A percentile compares a stretch with the other conserved stretches of the same genome.
Conservation (phyloP, 495 filamentous ascomycete species). For the Penicillium manginii region DNA sequence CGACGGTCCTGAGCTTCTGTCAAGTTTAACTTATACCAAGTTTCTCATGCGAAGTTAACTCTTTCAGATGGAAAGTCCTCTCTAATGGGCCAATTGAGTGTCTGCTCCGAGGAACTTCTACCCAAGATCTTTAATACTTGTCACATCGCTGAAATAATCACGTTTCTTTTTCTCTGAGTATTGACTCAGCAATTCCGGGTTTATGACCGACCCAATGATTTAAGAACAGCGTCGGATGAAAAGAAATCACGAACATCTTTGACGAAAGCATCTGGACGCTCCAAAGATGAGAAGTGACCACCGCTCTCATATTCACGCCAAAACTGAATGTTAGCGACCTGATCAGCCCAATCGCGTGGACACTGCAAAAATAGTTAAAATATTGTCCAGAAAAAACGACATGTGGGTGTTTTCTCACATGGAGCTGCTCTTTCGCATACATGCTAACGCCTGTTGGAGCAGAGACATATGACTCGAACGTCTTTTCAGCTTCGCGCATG, state of each 20-base stretch:
- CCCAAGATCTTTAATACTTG: too few relatives aligned
- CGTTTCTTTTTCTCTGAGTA: too few relatives aligned
- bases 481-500: slow-evolving; percentile 11
- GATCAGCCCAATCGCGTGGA: slow-evolving; percentile 26
- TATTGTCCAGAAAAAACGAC: too few relatives aligned
- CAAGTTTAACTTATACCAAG: too few relatives aligned
- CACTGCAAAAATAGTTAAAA: slow-evolving; percentile 9
- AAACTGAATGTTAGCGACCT: slow-evolving; percentile 26
- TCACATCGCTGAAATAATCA: too few relatives aligned
- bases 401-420: too few relatives aligned
- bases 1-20: too few relatives aligned
- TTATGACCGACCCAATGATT: slow-evolving; percentile 4
- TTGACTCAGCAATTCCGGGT: too few relatives aligned
- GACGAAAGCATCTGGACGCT: slow-evolving; percentile 38
- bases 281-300: slow-evolving; percentile 45
- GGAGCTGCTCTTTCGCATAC: slow-evolving; percentile 26
- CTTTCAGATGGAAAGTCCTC: too few relatives aligned
- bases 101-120: too few relatives aligned
- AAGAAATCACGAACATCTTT: slow-evolving; percentile 37
- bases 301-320: slow-evolving; percentile 37
- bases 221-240: slow-evolving; percentile 11
- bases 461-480: slow-evolving; percentile 18
- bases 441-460: slow-evolving; percentile 26
- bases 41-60: too few relatives aligned
- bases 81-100: too few relatives aligned